These are phyloP conservation scores for Aspergillus spinulosporus DNA, from an alignment of 2,329 filamentous ascomycete species.

Conservation along the genomic window DNA sequence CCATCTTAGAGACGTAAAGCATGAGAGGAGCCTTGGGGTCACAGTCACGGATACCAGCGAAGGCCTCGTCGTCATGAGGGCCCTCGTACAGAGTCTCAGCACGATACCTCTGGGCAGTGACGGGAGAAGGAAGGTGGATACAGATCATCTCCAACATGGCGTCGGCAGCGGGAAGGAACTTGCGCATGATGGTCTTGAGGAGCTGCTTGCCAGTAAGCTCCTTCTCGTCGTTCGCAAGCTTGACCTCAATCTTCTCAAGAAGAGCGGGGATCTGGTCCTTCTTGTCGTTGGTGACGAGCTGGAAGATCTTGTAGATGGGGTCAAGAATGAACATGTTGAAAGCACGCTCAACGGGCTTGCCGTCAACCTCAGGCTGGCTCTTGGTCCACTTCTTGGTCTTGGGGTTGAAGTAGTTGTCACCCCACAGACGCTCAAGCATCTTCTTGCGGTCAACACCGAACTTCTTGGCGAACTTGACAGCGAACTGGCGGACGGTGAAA, in stretches of 20 bases:
- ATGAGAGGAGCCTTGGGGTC: slow-evolving; percentile 98
- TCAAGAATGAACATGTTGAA: slow-evolving; percentile 99
- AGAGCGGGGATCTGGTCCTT: slow-evolving; percentile 83
- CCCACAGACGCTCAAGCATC: slow-evolving; percentile 99
- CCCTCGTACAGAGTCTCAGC: slow-evolving; percentile 98
- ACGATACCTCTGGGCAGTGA: slow-evolving; percentile 96
- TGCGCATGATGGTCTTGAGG: slow-evolving; percentile 97
- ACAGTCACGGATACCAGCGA: slow-evolving; percentile 97
- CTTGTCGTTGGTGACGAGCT: slow-evolving; percentile 97
- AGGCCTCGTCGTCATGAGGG: slow-evolving; percentile 85
- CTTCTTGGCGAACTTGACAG: slow-evolving; percentile 96
- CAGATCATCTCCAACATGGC: slow-evolving; percentile 99
- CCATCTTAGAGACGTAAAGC: slow-evolving; percentile 99
- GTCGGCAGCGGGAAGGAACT: slow-evolving; percentile 97
- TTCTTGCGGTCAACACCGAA: slow-evolving; percentile 99
- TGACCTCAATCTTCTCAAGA: slow-evolving; percentile 90
- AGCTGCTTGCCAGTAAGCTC: slow-evolving; percentile 96
- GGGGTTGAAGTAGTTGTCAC: slow-evolving; percentile 99
- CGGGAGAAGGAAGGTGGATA: slow-evolving; percentile 94
- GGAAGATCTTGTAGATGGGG: slow-evolving; percentile 99
- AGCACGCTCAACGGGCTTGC: slow-evolving; percentile 90
- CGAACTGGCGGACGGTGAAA: slow-evolving; percentile 99
- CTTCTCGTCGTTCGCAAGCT: slow-evolving; percentile 81
- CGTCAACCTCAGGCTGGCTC: slow-evolving; percentile 71
- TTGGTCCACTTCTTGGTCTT: slow-evolving; percentile 99